Base-by-base conservation (phyloP, 2,329 filamentous ascomycete species). In the Alternaria brassicicola region DNA sequence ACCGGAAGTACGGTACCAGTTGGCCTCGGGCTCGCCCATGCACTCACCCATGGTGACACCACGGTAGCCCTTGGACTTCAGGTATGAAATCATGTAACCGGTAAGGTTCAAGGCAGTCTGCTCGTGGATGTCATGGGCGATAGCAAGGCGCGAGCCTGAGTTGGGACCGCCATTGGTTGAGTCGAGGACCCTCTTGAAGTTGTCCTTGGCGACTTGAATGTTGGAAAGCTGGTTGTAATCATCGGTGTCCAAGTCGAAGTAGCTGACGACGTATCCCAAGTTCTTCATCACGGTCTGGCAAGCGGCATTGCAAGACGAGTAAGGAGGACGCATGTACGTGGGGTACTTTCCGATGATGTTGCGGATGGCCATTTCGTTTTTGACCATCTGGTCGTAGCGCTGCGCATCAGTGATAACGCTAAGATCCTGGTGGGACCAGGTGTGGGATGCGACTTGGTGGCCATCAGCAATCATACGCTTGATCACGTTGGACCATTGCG, bases 361-460 rank as follows among this genome's bases (percentile, higher is more conserved):
- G 53, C 79, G 78, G 52, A 86, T 75, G 15, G 84, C 83, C 78
- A 83, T 83, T 71, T 85, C 83, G 66, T 84, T 83, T 71, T 82
- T 81, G 55, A 80, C 70, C 75, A 85, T 83, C 63, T 79, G 82
- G 45, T 84, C 77, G 52, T 78, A 76, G 57, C 82, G 79, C 62
- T 80, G 74, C 3, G 71, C 68, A 5, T 79, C 71, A 8, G 78
- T 79, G 45, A 84, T 72, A 5, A 71, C 68, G 59, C 76, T 79
- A 17, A 84, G 73, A 63, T 82, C 79, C 43, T 82, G 78, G 65
- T 86, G 83, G 10, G 80, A 81, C 83, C 83, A 85, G 4, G 83
- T 85, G 70, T 85, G 86, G 23, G 81, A 84, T 61, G 83, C 86
- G 59, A 89, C 78, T 72, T 89, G 86, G 69, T 89, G 87, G 12